Evolutionary conservation across 805 yeast species (phyloP), one percentile per base, ranked within the genome.

Genomic region (Millerago galiae): DNA sequence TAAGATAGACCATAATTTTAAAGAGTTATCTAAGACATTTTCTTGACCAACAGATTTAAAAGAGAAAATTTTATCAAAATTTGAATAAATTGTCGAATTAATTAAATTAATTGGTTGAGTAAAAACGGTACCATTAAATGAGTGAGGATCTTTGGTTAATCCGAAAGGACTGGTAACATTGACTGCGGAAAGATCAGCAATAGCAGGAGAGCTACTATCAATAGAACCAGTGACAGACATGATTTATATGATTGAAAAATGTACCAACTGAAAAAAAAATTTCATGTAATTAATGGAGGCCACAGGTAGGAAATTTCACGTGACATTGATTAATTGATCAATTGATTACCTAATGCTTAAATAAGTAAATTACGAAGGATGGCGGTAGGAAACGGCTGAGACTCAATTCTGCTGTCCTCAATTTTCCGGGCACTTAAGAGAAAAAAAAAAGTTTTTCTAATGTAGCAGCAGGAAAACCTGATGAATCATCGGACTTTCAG

Each of bases 21-120:
- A 58, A 37, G 77, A 71, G n/a, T 69, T 60, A 59, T 83, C 87
- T 39, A 86, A 65, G 37, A 76, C 68, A 51, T 78, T 73, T 5
- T 76, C 71, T 42, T 77, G 75, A n/a, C 79, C 81, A 34, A 77
- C 67, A 12, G 88, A 72, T 50, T 81, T 79, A 63, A 83, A 90
- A 46, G 81, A 72, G 66, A 86, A 86, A 48, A 84, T 70, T 48
- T 74, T 71, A 46, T 71, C 61, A 34, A 71, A 69, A 43, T 71
- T 58, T 56, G 46, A 58, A 55, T 78, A 80, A 26, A 81, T 58
- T 6, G 82, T 69, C 43, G 81, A 75, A 42, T 70, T 63, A 46
- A 81, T 67, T 28, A 79, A 64, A 38, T 77, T 71, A 38, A 68
- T 65, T 12, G 85, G 77, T 18, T 81, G 70, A 18, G 79, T 71